Evolutionary conservation across 2,329 filamentous ascomycete species (phyloP), one percentile per base, ranked within the genome.

Genomic region (Lachnellula subtilissima): DNA sequence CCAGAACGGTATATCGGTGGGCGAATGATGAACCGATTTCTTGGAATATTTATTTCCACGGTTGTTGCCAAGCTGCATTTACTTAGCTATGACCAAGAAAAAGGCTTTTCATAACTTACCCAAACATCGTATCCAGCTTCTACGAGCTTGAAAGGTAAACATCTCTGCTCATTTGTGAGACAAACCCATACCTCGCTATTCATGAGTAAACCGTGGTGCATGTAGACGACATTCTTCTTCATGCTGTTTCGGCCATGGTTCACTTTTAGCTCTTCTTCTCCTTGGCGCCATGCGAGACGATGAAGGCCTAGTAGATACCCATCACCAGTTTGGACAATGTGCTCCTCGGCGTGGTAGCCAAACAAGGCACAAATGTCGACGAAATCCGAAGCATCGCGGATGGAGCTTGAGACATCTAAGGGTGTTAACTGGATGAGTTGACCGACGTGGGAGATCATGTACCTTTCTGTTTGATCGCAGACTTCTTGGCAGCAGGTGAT

Each of bases 41-140:
- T 97, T 99, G 47, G 91, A 96, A 75, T 99, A 99, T 71, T 99
- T 99, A 80, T 99, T 99, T 50, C 94, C 94, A 37, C 94, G 86
- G 69, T 99, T 99, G 72, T 99, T 99, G 50, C 94, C 94, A 60
- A 99, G 79, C 89, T 89, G 43, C 14, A 42, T 5, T 14, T 17
- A n/a, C 45, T 71, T 49, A 73, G 67, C 48, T 19, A 12, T 49
- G 32, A 19, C 14, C 23, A 19, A 45, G 15, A 22, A 11, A 46
- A 35, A 47, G 11, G 15, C 22, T 8, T 17, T 22, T 19, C n/a
- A 14, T 19, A 28, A 75, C 83, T 66, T 73, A 88, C 86, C 90
- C 94, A 99, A 62, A 97, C 93, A 76, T 99, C 94, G 66, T 95
- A 99, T 2, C 94, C 94, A 67, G 83, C 82, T 67, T 97, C 91